Percentiles rank a stretch among this genome's conserved stretches.
These are phyloP conservation scores for Ascochyta clinopodiicola DNA, from an alignment of 2,329 filamentous ascomycete genomes.

Conservation along the genomic window DNA sequence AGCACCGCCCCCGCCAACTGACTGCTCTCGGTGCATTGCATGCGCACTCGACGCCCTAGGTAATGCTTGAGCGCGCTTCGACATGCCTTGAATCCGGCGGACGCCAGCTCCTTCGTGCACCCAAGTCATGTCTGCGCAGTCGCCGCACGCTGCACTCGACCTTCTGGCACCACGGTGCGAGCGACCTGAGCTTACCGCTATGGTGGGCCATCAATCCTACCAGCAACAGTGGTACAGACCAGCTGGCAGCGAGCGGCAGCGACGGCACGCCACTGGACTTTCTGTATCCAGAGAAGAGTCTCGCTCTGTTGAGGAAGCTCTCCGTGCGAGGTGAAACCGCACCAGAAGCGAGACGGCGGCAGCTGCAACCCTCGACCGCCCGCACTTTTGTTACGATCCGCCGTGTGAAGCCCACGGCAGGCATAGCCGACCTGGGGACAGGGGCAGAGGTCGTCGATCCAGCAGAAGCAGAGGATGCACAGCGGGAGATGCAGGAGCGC, in stretches of 20 bases:
- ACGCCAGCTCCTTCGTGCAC: constrained; percentile 57
- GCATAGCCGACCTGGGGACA: background rate
- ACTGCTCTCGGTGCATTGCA: background rate
- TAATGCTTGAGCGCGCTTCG: constrained; percentile 66
- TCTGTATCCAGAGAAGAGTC: constrained; percentile 55
- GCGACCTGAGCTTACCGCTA: constrained; percentile 51
- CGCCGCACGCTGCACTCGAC: constrained; percentile 60
- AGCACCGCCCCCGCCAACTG: too few species aligned
- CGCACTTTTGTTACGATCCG: constrained; percentile 6
- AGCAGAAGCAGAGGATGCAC: constrained; percentile 18
- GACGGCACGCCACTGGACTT: constrained; percentile 52
- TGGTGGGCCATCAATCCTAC: constrained; percentile 31
- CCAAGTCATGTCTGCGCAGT: constrained; percentile 48
- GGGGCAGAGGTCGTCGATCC: constrained; percentile 16
- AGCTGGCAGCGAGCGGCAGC: constrained; percentile 2
- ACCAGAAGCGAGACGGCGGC: background rate
- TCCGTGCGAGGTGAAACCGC: constrained; percentile 21
- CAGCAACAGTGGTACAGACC: constrained; percentile 13
- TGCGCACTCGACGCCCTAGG: constrained; percentile 19
- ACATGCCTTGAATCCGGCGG: constrained; percentile 65
- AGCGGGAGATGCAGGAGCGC: constrained; percentile 27
- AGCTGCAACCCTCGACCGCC: background rate
- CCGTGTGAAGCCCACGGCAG: background rate
- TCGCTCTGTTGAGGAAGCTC: constrained; percentile 47
- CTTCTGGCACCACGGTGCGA: constrained; percentile 64